Percentiles rank a stretch among this genome's conserved stretches.
Evolutionary conservation across 75 land plant species (phyloP).

Genomic region (Ceratopteris richardii): DNA sequence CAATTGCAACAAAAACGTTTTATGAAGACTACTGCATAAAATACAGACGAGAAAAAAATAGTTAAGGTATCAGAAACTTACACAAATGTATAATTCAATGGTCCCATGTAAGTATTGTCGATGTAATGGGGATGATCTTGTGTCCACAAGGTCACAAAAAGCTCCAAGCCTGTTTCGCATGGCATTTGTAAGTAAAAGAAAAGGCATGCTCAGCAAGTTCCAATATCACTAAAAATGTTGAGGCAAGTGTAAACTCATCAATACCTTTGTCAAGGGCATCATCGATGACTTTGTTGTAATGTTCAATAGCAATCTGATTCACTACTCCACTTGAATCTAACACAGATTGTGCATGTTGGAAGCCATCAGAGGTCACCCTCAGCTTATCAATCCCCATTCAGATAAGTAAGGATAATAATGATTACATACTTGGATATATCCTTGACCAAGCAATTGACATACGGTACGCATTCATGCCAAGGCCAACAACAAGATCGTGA

Average conservation of each 20-base stretch:
- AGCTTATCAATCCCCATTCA: no score
- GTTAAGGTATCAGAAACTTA: no score
- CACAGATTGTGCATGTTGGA: neutral
- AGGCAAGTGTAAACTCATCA: neutral
- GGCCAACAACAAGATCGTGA: conserved; percentile 30
- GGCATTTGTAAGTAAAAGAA: neutral
- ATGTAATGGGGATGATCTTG: conserved; percentile 24
- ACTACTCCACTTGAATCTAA: conserved; percentile 6
- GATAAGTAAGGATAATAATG: neutral
- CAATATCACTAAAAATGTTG: neutral
- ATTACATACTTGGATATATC: conserved; percentile 44
- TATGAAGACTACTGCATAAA: no score
- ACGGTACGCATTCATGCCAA: conserved; percentile 49
- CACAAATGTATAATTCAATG: neutral
- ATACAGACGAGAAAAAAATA: no score
- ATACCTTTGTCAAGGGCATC: conserved; percentile 1
- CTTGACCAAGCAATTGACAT: conserved; percentile 64
- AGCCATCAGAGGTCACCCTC: no score
- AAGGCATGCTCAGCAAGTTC: neutral
- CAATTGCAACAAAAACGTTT: neutral
- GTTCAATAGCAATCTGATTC: conserved; percentile 1
- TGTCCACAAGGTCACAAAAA: conserved; percentile 25
- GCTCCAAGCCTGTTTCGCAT: conserved; percentile 13
- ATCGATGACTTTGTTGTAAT: conserved; percentile 10
- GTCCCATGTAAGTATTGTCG: conserved; percentile 10